A percentile compares a stretch with the other conserved stretches of the same genome.
Evolutionary conservation across 495 filamentous ascomycete species (phyloP).

Genomic region (Talaromyces trachyspermus): DNA sequence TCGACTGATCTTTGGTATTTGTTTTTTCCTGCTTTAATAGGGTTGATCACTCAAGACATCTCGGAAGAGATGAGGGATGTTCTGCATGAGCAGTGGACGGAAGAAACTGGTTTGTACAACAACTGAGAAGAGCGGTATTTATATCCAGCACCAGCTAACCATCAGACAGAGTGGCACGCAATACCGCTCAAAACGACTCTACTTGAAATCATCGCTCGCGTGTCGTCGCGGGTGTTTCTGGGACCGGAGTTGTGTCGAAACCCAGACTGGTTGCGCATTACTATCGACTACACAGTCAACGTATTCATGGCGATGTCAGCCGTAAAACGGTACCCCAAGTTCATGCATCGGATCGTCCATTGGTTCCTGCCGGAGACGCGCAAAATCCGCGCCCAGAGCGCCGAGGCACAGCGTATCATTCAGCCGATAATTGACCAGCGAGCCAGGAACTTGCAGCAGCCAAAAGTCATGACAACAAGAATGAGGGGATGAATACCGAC

Average conservation of each 20-base stretch:
- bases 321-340: slow-evolving; percentile 27
- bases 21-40: neutral
- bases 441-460: slow-evolving; percentile 15
- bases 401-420: slow-evolving; percentile 22
- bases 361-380: slow-evolving; percentile 26
- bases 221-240: slow-evolving; percentile 53
- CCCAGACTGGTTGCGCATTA: slow-evolving; percentile 48
- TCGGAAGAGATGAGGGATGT: slow-evolving; percentile 26
- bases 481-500: too few relatives aligned
- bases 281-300: slow-evolving; percentile 51
- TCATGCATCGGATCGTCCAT: slow-evolving; percentile 30
- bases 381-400: slow-evolving; percentile 22
- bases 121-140: too few relatives aligned
- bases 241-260: slow-evolving; percentile 46
- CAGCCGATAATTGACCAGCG: slow-evolving; percentile 9
- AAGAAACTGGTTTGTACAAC: slow-evolving; percentile 8
- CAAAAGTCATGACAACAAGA: slow-evolving; percentile 19
- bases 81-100: slow-evolving; percentile 22
- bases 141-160: neutral
- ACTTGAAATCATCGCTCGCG: slow-evolving; percentile 43
- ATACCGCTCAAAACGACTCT: slow-evolving; percentile 30
- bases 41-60: slow-evolving; percentile 4
- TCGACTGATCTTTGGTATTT: neutral
- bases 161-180: slow-evolving; percentile 8
- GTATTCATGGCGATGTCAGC: slow-evolving; percentile 29